Evolutionary conservation across 805 yeast species (phyloP).

Genomic region (Candida stauntonica): DNA sequence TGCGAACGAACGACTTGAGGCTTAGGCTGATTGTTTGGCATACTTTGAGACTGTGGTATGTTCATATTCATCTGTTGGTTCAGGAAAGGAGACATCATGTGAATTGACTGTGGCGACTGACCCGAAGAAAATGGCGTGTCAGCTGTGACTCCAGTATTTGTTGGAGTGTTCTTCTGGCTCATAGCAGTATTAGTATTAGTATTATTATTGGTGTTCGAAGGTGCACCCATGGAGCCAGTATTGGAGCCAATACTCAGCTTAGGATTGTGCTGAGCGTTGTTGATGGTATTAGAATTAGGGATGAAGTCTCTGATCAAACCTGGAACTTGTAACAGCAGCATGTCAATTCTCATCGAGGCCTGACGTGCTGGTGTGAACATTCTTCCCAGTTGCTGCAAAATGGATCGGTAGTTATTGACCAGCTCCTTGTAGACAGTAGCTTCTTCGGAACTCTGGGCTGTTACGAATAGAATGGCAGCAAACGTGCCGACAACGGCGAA

Average conservation of each 20-base stretch:
- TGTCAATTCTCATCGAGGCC: slow-evolving; percentile 68
- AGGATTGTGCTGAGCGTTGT: slow-evolving; percentile 3
- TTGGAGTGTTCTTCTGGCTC: no score
- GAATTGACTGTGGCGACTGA: slow-evolving; percentile 11
- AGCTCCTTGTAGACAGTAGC: slow-evolving; percentile 59
- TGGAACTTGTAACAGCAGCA: slow-evolving; percentile 71
- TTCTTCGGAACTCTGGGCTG: slow-evolving; percentile 61
- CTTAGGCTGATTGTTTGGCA: slow-evolving; percentile 20
- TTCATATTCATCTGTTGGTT: slow-evolving; percentile 15
- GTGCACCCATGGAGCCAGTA: neutral
- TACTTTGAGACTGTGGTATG: slow-evolving; percentile 14
- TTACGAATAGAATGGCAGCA: slow-evolving; percentile 74
- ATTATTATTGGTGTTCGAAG: slow-evolving; percentile 2
- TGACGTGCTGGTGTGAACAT: slow-evolving; percentile 75
- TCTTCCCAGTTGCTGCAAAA: slow-evolving; percentile 66
- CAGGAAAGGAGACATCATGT: slow-evolving; percentile 16
- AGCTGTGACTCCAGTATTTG: slow-evolving; percentile 6
- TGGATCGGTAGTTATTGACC: slow-evolving; percentile 72
- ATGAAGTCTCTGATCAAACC: slow-evolving; percentile 33
- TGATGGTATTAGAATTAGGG: slow-evolving; percentile 5
- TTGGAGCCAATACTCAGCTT: slow-evolving; percentile 3
- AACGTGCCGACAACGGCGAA: slow-evolving; percentile 83
- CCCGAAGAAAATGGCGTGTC: slow-evolving; percentile 10
- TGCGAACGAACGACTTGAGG: slow-evolving; percentile 5
- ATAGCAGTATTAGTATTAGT: neutral